Evolutionary conservation across 108 stramenopile species (phyloP), one percentile per base, ranked within the genome.

Genomic region (Cyclostephanos tholiformis): DNA sequence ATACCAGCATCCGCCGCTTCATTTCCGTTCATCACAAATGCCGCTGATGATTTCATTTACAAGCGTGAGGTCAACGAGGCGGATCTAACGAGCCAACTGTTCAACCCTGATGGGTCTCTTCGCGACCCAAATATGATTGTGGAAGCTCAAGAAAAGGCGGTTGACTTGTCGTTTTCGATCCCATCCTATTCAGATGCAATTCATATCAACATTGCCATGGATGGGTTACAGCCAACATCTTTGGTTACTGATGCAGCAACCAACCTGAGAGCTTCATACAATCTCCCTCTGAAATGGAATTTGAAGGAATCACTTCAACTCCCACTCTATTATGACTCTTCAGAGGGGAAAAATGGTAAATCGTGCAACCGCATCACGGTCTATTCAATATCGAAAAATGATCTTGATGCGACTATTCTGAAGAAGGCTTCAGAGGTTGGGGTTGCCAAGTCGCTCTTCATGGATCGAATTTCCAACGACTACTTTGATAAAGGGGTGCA

Each of bases 91-190:
- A 76, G 79, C 19, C 69, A 76, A 68, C 43, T 91, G 22, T 93
- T 88, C 78, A 93, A 93, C 63, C 61, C 84, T 0, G 92, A 93
- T 82, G 92, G 92, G 12, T 89, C 92, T 0, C 53, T 91, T n/a
- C 69, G 75, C 26, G 74, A 72, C 43, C 68, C 79, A 22, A 78
- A 69, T 61, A 79, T 44, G 14, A 63, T 72, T 12, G 48, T 80
- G 17, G 85, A 88, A 77, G 89, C 89, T 1, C 86, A 89, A 80
- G 71, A 79, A 19, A 71, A 82, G 16, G 64, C 58, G 39, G 85
- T 93, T 1, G 65, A 64, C 26, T 66, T 87, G 35, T 14, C 63
- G 38, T 84, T 69, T 74, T 39, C 66, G 78, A 65, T 82, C 65
- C 79, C 75, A 51, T 29, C 59, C 12, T 67, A 70, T 22, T 75